Evolutionary conservation across 2,329 filamentous ascomycete species (phyloP), one percentile per base, ranked within the genome.

Genomic region (Sclerotinia sclerotiorum): DNA sequence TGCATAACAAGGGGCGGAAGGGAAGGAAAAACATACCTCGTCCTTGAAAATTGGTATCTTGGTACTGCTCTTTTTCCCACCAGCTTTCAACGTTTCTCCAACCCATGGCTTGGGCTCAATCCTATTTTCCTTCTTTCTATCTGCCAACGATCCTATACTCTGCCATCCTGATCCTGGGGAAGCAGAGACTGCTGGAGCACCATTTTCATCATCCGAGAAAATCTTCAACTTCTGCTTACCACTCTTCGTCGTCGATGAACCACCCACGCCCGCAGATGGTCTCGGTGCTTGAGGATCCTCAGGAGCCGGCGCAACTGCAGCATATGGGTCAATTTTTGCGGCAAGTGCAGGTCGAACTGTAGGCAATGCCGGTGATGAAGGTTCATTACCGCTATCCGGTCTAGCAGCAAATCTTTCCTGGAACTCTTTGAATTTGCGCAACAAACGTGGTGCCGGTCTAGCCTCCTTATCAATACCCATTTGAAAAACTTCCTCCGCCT

Each of bases 31-130:
- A 85, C 93, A 90, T 90, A 99, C 95, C 91, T 91, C 84, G 84
- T 99, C 95, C 84, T 92, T 94, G 84, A 97, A 99, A 57, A 99
- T 87, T 77, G 90, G 84, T 88, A 99, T 90, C 84, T 97, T 98
- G 66, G 89, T 85, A 44, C 85, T 87, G 55, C 84, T 87, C 81
- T 92, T 92, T 82, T 92, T 95, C 75, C 93, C 94, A 54, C 91
- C 93, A 3, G 88, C 91, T 79, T 94, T 92, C 74, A 99, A 81
- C 52, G 91, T 97, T 82, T 98, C 93, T 35, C 95, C 95, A 15
- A 84, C 90, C 95, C 94, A 97, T 27, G 94, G 93, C 77, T 90
- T 94, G 15, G 94, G 88, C 77, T 94, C 93, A 73, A 94, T 82
- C 8, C 84, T 84, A 76, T 99, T 99, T 79, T 99, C 95, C 84